Conservation (phyloP, 192 early-diverging fungal genomes). For the Piromyces finnis region DNA sequence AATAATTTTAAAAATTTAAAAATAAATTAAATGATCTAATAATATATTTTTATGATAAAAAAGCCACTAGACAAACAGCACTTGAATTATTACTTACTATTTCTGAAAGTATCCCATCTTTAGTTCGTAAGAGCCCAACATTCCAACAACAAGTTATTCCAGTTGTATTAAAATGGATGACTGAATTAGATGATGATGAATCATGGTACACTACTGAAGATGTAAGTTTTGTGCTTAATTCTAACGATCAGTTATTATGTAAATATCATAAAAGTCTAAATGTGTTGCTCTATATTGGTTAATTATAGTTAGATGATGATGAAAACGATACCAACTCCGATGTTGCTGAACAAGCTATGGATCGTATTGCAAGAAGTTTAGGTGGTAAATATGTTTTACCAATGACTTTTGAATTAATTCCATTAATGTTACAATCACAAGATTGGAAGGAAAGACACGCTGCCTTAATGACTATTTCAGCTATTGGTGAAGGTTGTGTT, state of each 20-base stretch:
- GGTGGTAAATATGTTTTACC: constrained; percentile 83
- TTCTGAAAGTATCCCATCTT: constrained; percentile 66
- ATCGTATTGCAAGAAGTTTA: constrained; percentile 69
- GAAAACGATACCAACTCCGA: constrained; percentile 79
- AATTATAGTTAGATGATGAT: constrained; percentile 60
- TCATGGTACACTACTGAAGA: constrained; percentile 79
- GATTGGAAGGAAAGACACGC: constrained; percentile 87
- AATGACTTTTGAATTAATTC: constrained; percentile 71
- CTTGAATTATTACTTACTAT: constrained; percentile 84
- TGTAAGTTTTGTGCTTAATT: too few species aligned
- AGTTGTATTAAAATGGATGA: constrained; percentile 85
- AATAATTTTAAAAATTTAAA: too few species aligned
- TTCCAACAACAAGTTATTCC: constrained; percentile 70
- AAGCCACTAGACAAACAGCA: constrained; percentile 66
- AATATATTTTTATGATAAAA: background rate
- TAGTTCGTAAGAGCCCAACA: constrained; percentile 76
- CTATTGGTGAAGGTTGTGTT: constrained; percentile 92
- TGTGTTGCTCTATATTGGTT: too few species aligned
- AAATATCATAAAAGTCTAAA: too few species aligned
- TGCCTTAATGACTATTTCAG: constrained; percentile 81
- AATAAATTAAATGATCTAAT: too few species aligned
- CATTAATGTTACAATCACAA: constrained; percentile 60
- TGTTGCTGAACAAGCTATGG: constrained; percentile 89
- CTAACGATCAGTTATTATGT: too few species aligned
- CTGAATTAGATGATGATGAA: constrained; percentile 71